phyloP scores from a whole-genome alignment of 2,329 filamentous ascomycete species.

The Ophiocordyceps camponoti-saundersi region DNA sequence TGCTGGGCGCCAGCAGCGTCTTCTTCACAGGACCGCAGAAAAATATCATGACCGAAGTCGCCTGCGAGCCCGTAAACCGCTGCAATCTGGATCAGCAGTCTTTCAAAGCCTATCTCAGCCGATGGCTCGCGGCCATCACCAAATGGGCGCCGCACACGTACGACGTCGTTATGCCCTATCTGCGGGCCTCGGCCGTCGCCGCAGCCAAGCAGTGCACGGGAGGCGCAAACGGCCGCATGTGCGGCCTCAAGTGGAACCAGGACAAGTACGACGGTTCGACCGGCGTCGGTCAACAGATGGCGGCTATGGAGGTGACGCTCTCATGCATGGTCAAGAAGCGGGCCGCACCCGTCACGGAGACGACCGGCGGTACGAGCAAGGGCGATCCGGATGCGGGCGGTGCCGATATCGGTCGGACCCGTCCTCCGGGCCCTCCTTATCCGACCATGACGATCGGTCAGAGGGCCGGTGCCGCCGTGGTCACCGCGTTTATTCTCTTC shows the following conservation, averaged over 20 bases:
- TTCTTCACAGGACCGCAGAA: slow-evolving; percentile 36
- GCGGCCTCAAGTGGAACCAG: slow-evolving; percentile 42
- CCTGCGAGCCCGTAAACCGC: slow-evolving; percentile 42
- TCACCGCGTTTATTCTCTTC: slow-evolving; percentile 39
- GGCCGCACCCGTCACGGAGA: slow-evolving; percentile 24
- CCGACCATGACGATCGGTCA: slow-evolving; percentile 35
- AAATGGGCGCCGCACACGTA: slow-evolving; percentile 46
- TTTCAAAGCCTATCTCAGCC: slow-evolving; percentile 45
- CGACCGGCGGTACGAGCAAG: slow-evolving; percentile 39
- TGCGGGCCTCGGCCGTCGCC: slow-evolving; percentile 37
- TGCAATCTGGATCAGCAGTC: slow-evolving; percentile 48
- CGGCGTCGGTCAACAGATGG: slow-evolving; percentile 57
- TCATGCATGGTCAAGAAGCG: slow-evolving; percentile 36
- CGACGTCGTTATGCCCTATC: slow-evolving; percentile 31
- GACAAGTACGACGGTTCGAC: slow-evolving; percentile 38
- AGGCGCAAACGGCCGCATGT: slow-evolving; percentile 38
- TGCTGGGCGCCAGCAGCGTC: slow-evolving; percentile 34
- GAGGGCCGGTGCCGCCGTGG: slow-evolving; percentile 48
- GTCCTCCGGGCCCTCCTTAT: slow-evolving; percentile 9
- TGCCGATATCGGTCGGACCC: slow-evolving; percentile 23
- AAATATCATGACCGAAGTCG: slow-evolving; percentile 46
- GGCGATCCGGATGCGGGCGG: slow-evolving; percentile 29
- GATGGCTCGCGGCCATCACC: slow-evolving; percentile 44
- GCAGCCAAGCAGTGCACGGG: slow-evolving; percentile 41
- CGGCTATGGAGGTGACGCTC: slow-evolving; percentile 47